These are phyloP conservation scores for Trypanosoma caninum DNA, from an alignment of 208 protist genomes.

Conservation along the genomic window DNA sequence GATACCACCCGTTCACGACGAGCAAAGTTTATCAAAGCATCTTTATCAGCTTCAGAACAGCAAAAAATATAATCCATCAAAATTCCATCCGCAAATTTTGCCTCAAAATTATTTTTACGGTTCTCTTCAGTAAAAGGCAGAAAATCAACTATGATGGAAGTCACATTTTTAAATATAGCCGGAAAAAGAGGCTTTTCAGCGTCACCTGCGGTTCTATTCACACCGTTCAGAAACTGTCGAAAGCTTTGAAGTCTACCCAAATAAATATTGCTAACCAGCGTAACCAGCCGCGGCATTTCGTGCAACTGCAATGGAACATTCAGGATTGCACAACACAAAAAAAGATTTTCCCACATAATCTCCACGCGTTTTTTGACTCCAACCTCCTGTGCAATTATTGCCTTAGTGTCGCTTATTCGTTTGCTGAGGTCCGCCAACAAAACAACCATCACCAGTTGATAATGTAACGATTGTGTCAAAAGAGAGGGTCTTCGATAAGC, in stretches of 20 bases:
- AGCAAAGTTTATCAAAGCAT: constrained; percentile 19
- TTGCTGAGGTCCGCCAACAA: constrained; percentile 52
- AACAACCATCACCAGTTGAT: constrained; percentile 56
- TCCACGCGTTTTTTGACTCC: constrained; percentile 45
- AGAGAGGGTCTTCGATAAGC: constrained; percentile 12
- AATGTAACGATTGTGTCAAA: constrained; percentile 27
- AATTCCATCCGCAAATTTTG: constrained; percentile 16
- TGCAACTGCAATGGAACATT: constrained; percentile 10
- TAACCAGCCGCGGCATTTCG: constrained; percentile 46
- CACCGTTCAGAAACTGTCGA: constrained; percentile 34
- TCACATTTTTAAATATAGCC: constrained; percentile 50
- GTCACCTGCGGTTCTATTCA: constrained; percentile 10
- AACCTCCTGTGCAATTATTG: constrained; percentile 38
- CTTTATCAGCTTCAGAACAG: neutral
- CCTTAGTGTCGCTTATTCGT: constrained; percentile 35
- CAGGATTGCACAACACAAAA: constrained; percentile 27
- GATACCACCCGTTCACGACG: constrained; percentile 1
- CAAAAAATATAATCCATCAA: constrained; percentile 26
- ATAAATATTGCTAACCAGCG: constrained; percentile 39
- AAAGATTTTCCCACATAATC: constrained; percentile 62
- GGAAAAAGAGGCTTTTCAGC: constrained; percentile 24
- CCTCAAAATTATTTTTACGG: constrained; percentile 1
- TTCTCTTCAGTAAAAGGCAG: constrained; percentile 20
- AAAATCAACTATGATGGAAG: constrained; percentile 54
- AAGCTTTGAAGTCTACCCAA: constrained; percentile 45